Evolutionary conservation across 345 rosid species (phyloP), one percentile per base, ranked within the genome.

Genomic region (Rhodamnia argentea): DNA sequence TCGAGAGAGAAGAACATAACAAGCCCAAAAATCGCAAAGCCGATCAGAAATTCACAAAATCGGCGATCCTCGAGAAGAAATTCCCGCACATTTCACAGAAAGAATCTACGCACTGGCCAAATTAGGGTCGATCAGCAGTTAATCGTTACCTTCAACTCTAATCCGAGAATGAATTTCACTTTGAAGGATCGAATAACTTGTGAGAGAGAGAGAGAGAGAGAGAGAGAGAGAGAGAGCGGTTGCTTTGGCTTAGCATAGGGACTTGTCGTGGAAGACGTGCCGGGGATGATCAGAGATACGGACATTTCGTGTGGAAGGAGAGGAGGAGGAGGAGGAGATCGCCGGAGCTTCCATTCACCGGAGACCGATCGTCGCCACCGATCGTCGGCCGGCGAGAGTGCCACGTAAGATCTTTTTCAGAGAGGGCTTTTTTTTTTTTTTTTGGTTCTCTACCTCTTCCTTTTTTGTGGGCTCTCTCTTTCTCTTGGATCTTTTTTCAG

Each of bases 261-360:
- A 5, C 53, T 83, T 83, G 92, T 93, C 95, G 87, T 92, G 95
- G 92, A 93, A 95, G 44, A 93, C 95, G 89, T 95, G 94, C 86
- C 93, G 90, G 83, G 90, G 98, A 83, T 96, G 96, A 90, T 93
- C 92, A 55, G 94, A 91, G 86, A 92, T 88, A 53, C 88, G 92
- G 88, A 83, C 91, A 91, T 91, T 90, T 88, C 90, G 86, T 64
- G 86, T 74, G 24, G 89, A 90, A 26, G 47, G 78, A 18, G 47
- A 70, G 9, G 57, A 64, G 37, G 83, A 82, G 55, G 1, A 86
- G 60, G 82, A 84, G 8, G 60, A 40, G 13, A 13, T 84, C 22
- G 86, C 89, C 92, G 91, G 92, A 90, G 89, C 86, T 88, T 88
- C 83, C 96, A 93, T 92, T 88, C 87, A 24, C 75, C 55, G 84